Evolutionary conservation across 805 yeast species (phyloP), one percentile per base, ranked within the genome.

Genomic region (Starmera quercuum): DNA sequence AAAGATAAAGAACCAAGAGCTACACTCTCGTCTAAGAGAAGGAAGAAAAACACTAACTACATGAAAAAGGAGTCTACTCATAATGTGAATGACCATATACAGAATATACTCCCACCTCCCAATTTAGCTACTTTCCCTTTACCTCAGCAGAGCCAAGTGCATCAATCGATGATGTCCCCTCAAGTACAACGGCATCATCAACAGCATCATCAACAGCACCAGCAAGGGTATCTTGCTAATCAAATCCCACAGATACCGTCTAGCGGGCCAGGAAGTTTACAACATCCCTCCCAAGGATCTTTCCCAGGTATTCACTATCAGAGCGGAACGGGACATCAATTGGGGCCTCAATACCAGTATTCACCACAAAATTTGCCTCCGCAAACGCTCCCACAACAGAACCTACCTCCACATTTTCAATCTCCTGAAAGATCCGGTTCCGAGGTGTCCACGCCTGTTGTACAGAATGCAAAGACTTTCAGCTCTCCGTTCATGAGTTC

Each of bases 381-480:
- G 22, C 35, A 25, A 6, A 24, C 12, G 12, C 29, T 27, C 8
- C 34, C 29, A 12, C 37, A 28, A 13, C 36, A 23, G 11, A 29
- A 32, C 3, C 36, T 31, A 16, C 39, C 33, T 12, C 36, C 31
- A 4, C 40, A 33, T 12, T 40, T 24, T 9, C 41, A 30, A 27
- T 27, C 29, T 27, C 29, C 29, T 6, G 19, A 27, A 8, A 12
- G 18, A 17, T 6, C 16, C 12, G 29, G 29, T 27, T 27, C 40
- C 13, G 18, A 37, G 5, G 32, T 29, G 6, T 19, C 38, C 3
- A 32, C 45, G 9, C 40, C 42, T 3, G 30, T 38, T n/a, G 35
- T 37, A 11, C 35, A 35, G 9, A 23, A 32, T 13, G 34, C 27
- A 7, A 25, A 10, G 7, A 18, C 20, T 1, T 14, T 19, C 5